phyloP scores from a whole-genome alignment of 148 eudicot genomes.

The Arctostaphylos glauca region DNA sequence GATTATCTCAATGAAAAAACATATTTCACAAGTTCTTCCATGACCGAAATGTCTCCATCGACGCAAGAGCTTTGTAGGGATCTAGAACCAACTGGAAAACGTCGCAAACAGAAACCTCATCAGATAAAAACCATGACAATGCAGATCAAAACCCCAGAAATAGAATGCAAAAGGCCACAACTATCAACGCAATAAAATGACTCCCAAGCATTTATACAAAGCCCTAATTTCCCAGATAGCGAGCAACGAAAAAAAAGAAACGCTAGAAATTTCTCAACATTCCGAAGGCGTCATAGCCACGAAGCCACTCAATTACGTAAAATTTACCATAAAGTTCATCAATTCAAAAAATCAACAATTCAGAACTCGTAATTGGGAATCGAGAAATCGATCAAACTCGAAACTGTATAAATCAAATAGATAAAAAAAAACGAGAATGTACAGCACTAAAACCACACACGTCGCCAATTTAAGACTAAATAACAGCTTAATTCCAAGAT shows the following conservation, averaged over 20 bases:
- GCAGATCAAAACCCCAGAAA: background rate
- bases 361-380: background rate
- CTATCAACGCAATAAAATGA: background rate
- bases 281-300: background rate
- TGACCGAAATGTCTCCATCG: background rate
- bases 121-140: background rate
- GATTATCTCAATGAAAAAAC: background rate
- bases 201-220: background rate
- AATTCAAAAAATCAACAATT: slow-evolving; percentile 3
- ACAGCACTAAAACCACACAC: background rate
- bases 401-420: background rate
- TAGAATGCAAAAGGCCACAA: background rate
- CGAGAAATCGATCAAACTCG: background rate
- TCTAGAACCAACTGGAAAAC: slow-evolving; percentile 9
- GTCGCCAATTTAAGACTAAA: slow-evolving; percentile 6
- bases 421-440: background rate
- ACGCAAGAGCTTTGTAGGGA: background rate
- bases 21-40: background rate
- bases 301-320: background rate
- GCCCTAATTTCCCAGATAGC: slow-evolving; percentile 17
- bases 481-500: background rate
- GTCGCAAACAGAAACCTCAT: slow-evolving; percentile 1
- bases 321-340: background rate
- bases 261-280: background rate
- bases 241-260: background rate